A percentile compares a stretch with the other conserved stretches of the same genome.
phyloP scores from a whole-genome alignment of 2,329 filamentous ascomycete genomes.

The Chaetomiaceae sp. region DNA sequence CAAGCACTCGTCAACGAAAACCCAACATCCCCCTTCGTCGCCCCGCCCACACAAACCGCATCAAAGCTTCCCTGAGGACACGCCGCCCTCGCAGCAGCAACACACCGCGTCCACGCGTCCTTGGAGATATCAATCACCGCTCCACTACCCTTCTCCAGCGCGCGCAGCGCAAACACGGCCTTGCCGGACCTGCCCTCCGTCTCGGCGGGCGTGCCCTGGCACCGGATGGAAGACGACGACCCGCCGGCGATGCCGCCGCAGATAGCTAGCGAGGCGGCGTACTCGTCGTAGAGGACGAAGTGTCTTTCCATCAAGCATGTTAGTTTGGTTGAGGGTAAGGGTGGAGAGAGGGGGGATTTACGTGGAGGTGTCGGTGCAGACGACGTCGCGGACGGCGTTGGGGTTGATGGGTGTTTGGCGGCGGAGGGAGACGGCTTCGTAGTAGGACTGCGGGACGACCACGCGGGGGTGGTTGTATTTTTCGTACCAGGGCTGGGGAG shows the following conservation, averaged over 20 bases:
- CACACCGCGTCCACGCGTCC: slow-evolving; percentile 49
- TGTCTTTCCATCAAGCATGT: slow-evolving; percentile 18
- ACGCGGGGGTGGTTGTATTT: slow-evolving; percentile 33
- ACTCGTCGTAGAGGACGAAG: slow-evolving; percentile 49
- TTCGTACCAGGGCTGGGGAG: slow-evolving; percentile 29
- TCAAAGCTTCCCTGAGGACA: slow-evolving; percentile 48
- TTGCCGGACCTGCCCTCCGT: slow-evolving; percentile 45
- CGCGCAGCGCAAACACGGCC: slow-evolving; percentile 44
- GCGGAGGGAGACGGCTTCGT: slow-evolving; percentile 42
- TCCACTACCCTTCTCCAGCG: slow-evolving; percentile 34
- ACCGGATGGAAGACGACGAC: slow-evolving; percentile 38
- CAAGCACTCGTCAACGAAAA: slow-evolving; percentile 37
- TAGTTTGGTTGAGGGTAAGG: slow-evolving; percentile 1
- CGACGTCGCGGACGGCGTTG: slow-evolving; percentile 37
- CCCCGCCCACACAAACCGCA: slow-evolving; percentile 45
- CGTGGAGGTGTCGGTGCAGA: slow-evolving; percentile 40
- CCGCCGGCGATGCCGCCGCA: slow-evolving; percentile 49
- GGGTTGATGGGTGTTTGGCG: slow-evolving; percentile 38
- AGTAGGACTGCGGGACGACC: slow-evolving; percentile 39
- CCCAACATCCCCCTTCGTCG: slow-evolving; percentile 41
- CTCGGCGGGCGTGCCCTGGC: slow-evolving; percentile 39
- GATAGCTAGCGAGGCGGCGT: slow-evolving; percentile 59
- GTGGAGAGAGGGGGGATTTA: slow-evolving; percentile 28
- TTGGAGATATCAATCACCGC: slow-evolving; percentile 51
- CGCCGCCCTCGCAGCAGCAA: slow-evolving; percentile 47